These are phyloP conservation scores for Epichloe baconii DNA, from an alignment of 2,329 filamentous ascomycete genomes.

Conservation along the genomic window DNA sequence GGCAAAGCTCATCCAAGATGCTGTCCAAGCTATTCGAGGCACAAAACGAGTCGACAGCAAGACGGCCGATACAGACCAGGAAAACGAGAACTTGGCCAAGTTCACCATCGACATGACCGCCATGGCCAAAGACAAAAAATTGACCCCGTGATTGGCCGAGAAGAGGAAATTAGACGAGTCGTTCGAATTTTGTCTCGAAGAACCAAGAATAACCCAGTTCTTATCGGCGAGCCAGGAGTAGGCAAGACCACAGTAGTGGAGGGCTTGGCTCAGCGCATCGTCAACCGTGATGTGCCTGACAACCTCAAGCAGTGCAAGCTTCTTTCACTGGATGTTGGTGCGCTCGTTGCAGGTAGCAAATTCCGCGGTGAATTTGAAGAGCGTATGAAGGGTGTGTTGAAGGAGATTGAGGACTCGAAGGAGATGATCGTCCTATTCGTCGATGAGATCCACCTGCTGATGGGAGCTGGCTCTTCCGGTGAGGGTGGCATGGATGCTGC, in stretches of 20 bases:
- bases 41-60: constrained; percentile 91
- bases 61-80: constrained; percentile 82
- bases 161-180: constrained; percentile 88
- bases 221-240: constrained; percentile 96
- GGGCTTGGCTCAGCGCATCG: constrained; percentile 86
- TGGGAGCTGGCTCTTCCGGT: constrained; percentile 89
- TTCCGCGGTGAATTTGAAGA: constrained; percentile 98
- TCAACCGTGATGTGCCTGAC: constrained; percentile 92
- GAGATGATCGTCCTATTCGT: constrained; percentile 98
- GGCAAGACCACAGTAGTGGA: constrained; percentile 98
- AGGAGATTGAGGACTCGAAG: constrained; percentile 88
- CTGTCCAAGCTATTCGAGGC: constrained; percentile 83
- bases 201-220: constrained; percentile 97
- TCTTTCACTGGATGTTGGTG: constrained; percentile 88
- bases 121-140: constrained; percentile 96
- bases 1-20: constrained; percentile 75
- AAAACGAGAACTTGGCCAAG: constrained; percentile 92
- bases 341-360: constrained; percentile 92
- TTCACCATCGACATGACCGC: constrained; percentile 98
- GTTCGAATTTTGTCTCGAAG: constrained; percentile 83
- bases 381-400: constrained; percentile 96
- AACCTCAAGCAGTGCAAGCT: constrained; percentile 89
- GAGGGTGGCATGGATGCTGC: constrained; percentile 98
- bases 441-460: constrained; percentile 95
- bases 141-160: constrained; percentile 90